phyloP scores from a whole-genome alignment of 768 basidiomycete genomes.

The Lactarius sanguifluus region DNA sequence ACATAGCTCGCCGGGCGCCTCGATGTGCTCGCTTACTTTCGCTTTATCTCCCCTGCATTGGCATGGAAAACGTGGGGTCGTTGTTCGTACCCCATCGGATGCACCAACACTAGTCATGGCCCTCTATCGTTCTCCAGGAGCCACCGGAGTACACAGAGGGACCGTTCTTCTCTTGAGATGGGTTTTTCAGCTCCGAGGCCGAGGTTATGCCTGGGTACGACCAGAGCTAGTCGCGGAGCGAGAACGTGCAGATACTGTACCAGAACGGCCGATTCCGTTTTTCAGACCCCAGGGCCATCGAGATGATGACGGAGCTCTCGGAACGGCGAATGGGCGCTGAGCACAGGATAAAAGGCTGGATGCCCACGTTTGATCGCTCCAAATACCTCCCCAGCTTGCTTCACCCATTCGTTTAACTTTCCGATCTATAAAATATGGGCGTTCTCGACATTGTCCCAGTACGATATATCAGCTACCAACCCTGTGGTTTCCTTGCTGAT shows the following conservation, averaged over 20 bases:
- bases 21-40: constrained; percentile 5
- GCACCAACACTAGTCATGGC: neutral
- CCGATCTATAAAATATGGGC: constrained; percentile 52
- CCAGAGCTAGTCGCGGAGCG: neutral
- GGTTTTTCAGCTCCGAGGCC: neutral
- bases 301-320: constrained; percentile 20
- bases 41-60: constrained; percentile 1
- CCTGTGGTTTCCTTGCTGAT: constrained; percentile 6
- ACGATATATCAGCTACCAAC: constrained; percentile 33
- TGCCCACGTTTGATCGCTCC: constrained; percentile 5
- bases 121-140: neutral
- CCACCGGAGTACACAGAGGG: neutral
- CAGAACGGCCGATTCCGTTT: constrained; percentile 13
- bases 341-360: constrained; percentile 9
- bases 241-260: constrained; percentile 1
- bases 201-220: constrained; percentile 15
- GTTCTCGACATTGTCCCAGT: constrained; percentile 85
- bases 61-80: neutral
- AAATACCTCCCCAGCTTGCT: constrained; percentile 10
- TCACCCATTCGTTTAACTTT: neutral
- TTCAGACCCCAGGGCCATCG: constrained; percentile 11
- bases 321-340: constrained; percentile 20
- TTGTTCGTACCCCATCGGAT: constrained; percentile 3
- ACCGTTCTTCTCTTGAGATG: neutral
- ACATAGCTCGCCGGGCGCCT: neutral